A percentile compares a stretch with the other conserved stretches of the same genome.
Evolutionary conservation across 2,329 filamentous ascomycete genomes (phyloP).

Genomic region (Colletotrichum siamense): DNA sequence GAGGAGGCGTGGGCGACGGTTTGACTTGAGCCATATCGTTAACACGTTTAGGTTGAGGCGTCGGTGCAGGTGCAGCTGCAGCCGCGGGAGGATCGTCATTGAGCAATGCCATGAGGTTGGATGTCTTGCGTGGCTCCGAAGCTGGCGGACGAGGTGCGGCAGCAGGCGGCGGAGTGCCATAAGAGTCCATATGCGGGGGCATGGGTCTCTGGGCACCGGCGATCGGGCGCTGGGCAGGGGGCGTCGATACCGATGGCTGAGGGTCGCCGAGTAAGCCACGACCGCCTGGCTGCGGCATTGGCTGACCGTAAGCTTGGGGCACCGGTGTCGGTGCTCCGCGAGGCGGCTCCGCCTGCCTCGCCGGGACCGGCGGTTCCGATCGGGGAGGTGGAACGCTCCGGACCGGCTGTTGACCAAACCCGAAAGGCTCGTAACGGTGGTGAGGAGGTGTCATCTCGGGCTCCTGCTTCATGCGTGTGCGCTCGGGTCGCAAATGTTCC

Average conservation of each 20-base stretch:
- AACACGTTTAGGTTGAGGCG: slow-evolving; percentile 51
- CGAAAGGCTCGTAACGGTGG: slow-evolving; percentile 51
- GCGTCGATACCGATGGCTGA: slow-evolving; percentile 33
- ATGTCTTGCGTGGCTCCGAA: slow-evolving; percentile 62
- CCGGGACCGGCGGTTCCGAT: slow-evolving; percentile 44
- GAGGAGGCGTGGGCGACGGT: slow-evolving; percentile 58
- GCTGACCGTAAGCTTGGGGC: slow-evolving; percentile 39
- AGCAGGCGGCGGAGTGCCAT: slow-evolving; percentile 41
- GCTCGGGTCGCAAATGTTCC: slow-evolving; percentile 32
- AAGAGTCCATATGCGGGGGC: slow-evolving; percentile 35
- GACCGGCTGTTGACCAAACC: slow-evolving; percentile 41
- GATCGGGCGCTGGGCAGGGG: slow-evolving; percentile 26
- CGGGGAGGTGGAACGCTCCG: slow-evolving; percentile 40
- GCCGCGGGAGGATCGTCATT: slow-evolving; percentile 63
- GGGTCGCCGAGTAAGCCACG: slow-evolving; percentile 46
- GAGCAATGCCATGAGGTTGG: slow-evolving; percentile 67
- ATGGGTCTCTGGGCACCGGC: slow-evolving; percentile 30
- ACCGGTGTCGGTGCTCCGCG: slow-evolving; percentile 35
- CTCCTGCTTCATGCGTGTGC: slow-evolving; percentile 52
- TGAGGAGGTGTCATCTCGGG: slow-evolving; percentile 44
- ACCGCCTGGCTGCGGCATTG: slow-evolving; percentile 44
- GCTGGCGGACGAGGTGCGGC: slow-evolving; percentile 46
- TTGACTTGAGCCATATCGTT: slow-evolving; percentile 48
- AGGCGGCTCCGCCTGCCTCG: slow-evolving; percentile 48
- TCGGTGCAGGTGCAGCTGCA: slow-evolving; percentile 1